These are phyloP conservation scores for Bolboschoenus planiculmis DNA, from an alignment of 176 grass and related monocot genomes.

Conservation along the genomic window DNA sequence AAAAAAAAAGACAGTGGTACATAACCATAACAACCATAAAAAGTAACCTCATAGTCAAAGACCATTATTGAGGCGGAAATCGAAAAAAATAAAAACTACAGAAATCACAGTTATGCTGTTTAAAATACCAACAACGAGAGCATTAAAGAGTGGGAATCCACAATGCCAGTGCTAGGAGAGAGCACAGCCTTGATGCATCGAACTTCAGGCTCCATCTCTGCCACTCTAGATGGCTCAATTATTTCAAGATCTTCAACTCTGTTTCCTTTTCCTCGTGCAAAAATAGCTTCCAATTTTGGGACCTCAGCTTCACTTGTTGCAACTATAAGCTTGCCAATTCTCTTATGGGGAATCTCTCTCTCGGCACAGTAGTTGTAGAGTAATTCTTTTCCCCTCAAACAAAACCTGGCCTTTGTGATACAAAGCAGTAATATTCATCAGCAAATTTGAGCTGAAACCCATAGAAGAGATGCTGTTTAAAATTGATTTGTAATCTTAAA, in stretches of 20 bases:
- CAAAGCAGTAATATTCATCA: not conserved
- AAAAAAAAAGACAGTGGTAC: not conserved
- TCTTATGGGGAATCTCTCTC: constrained; percentile 63
- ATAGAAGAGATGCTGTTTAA: not conserved
- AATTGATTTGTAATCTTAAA: not conserved
- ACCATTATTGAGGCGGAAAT: not conserved
- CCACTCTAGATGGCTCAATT: constrained; percentile 62
- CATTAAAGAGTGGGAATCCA: constrained; percentile 91
- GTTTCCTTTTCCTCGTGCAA: constrained; percentile 49
- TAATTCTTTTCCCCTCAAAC: constrained; percentile 77
- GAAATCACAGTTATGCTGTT: not conserved
- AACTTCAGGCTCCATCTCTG: constrained; percentile 81
- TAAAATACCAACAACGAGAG: constrained; percentile 76
- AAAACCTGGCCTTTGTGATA: constrained; percentile 62
- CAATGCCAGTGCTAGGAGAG: constrained; percentile 78
- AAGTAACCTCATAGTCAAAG: not conserved
- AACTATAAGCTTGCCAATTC: constrained; percentile 79
- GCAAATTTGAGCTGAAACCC: not conserved
- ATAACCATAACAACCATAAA: not conserved
- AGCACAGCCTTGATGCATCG: constrained; percentile 68
- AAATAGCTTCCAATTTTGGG: constrained; percentile 56
- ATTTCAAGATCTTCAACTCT: constrained; percentile 71
- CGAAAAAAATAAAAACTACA: not conserved
- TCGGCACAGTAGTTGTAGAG: constrained; percentile 84
- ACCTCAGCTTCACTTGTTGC: constrained; percentile 63